Evolutionary conservation across 495 filamentous ascomycete species (phyloP).

Genomic region (Penicillium fimorum): DNA sequence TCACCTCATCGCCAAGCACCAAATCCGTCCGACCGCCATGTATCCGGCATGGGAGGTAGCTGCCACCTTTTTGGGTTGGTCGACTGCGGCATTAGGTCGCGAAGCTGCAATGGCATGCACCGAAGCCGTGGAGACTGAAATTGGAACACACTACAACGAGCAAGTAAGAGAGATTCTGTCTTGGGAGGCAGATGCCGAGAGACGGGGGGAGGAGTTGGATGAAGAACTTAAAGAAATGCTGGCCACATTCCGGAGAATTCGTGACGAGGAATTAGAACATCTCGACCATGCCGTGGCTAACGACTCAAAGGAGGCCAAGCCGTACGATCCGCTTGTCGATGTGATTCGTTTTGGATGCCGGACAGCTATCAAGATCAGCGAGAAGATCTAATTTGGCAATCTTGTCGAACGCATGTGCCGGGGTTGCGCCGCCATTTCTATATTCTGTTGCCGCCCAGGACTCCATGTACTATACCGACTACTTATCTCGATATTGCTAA

Average conservation of each 20-base stretch:
- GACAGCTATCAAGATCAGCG: constrained; percentile 90
- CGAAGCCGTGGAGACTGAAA: constrained; percentile 97
- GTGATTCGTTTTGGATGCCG: constrained; percentile 84
- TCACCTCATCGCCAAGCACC: constrained; percentile 75
- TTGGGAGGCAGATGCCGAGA: constrained; percentile 68
- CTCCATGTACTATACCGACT: constrained; percentile 7
- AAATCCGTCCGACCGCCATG: constrained; percentile 89
- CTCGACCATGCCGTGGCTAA: constrained; percentile 91
- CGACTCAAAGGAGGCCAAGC: constrained; percentile 82
- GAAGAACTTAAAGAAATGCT: constrained; percentile 75
- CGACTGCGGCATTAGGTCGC: constrained; percentile 81
- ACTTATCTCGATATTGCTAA: neutral
- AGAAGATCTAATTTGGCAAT: constrained; percentile 59
- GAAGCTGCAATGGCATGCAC: constrained; percentile 99
- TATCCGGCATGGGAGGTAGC: constrained; percentile 88
- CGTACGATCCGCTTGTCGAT: constrained; percentile 85
- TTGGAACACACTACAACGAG: constrained; percentile 91
- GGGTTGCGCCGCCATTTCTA: neutral
- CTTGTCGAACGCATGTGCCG: neutral
- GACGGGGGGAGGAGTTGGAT: constrained; percentile 70
- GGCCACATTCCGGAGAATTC: constrained; percentile 71
- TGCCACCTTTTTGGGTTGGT: constrained; percentile 83
- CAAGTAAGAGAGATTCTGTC: constrained; percentile 78
- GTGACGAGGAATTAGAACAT: constrained; percentile 97
- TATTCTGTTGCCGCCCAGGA: constrained; percentile 3